Base-by-base conservation (phyloP, 345 rosid species). In the Lepidium africanum region DNA sequence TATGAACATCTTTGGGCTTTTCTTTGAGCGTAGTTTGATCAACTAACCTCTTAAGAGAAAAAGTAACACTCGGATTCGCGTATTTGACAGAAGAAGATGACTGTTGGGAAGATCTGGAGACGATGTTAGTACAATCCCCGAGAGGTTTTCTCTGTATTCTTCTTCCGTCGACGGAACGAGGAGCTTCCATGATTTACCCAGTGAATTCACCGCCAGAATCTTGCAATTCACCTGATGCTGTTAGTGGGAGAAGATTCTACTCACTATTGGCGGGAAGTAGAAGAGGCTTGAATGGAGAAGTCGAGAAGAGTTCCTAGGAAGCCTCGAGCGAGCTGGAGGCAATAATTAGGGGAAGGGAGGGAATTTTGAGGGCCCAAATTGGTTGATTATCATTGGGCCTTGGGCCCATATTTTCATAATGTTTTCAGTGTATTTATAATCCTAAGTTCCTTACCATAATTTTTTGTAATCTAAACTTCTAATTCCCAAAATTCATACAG, bases 71-170 rank as follows among this genome's bases (percentile, higher is more conserved):
- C 16, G 79, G 79, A 46, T 76, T 76, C 52, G 73, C 59, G 68
- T 21, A 66, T 70, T 76, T 70, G 63, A 70, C 32, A 7, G 77
- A 51, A 51, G 79, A 58, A 65, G 79, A 55, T 16, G 63, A 10
- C 17, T 59, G 72, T 57, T 42, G 57, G 6, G 71, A 15, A 32
- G 71, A 30, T 65, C 51, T 51, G 15, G 79, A 37, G 72, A 74
- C 30, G 61, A 62, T 53, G 54, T 76, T 76, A 6, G 79, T 76
- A 46, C 79, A 76, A 47, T 76, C 79, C 17, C 63, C 79, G 12
- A 76, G 76, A 12, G 79, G 72, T 39, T 70, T 70, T 3, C 79
- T 42, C 21, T 36, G 75, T 17, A 30, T 14, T 14, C n/a, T 49
- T 33, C 54, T 16, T 35, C 43, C 62, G 32, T 27, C 32, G 49